These are phyloP conservation scores for Fraxinus sp. DNA, from an alignment of 305 asterid species.

Conservation along the genomic window DNA sequence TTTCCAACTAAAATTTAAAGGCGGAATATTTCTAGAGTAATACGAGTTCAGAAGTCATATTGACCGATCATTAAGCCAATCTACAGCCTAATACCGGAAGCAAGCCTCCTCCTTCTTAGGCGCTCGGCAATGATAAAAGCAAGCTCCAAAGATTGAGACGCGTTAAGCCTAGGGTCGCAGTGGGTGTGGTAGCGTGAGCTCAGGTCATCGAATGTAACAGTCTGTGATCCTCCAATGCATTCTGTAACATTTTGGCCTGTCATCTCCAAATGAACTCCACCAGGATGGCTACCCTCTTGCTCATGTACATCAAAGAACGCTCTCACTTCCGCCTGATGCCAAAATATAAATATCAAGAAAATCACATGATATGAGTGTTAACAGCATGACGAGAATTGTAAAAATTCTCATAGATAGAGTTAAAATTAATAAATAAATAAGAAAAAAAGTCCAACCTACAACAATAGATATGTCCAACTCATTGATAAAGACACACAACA, in stretches of 20 bases:
- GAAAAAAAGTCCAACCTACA: conserved; percentile 20
- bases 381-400: not conserved
- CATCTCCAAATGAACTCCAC: conserved; percentile 84
- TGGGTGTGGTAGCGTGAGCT: conserved; percentile 83
- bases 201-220: conserved; percentile 75
- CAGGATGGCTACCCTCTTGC: conserved; percentile 87
- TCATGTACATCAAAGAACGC: conserved; percentile 89
- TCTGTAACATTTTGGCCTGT: conserved; percentile 87
- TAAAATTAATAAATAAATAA: not conserved
- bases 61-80: conserved; percentile 2
- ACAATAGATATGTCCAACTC: conserved; percentile 25
- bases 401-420: not conserved
- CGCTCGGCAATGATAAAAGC: conserved; percentile 79
- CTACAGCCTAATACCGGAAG: conserved; percentile 29
- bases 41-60: conserved; percentile 6
- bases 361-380: not conserved
- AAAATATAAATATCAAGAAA: conserved; percentile 11
- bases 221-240: conserved; percentile 77
- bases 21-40: conserved; percentile 11
- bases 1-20: conserved; percentile 28
- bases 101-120: conserved; percentile 65
- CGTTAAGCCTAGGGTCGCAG: conserved; percentile 78
- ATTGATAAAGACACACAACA: conserved; percentile 35
- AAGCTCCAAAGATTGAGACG: conserved; percentile 81
- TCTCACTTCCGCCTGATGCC: conserved; percentile 69